These are phyloP conservation scores for Wickerhamiella australiensis DNA, from an alignment of 805 yeast genomes.

Conservation along the genomic window DNA sequence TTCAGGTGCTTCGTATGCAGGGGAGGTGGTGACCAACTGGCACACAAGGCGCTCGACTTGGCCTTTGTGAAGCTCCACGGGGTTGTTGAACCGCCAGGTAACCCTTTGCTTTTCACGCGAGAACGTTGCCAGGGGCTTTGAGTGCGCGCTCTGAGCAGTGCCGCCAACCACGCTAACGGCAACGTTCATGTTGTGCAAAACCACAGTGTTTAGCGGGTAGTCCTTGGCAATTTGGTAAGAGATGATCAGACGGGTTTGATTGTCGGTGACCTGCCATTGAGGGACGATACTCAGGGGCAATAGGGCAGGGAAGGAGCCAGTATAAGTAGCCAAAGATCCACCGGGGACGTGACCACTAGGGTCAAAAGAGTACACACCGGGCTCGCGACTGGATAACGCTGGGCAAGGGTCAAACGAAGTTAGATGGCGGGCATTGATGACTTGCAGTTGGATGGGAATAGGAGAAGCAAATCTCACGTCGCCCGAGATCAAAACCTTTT, in stretches of 20 bases:
- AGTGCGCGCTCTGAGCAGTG: constrained; percentile 53
- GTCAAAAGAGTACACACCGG: constrained; percentile 11
- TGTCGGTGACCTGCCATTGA: constrained; percentile 78
- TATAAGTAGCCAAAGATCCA: constrained; percentile 65
- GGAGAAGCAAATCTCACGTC: constrained; percentile 34
- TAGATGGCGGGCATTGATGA: constrained; percentile 30
- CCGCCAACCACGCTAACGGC: constrained; percentile 54
- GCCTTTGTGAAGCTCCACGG: constrained; percentile 30
- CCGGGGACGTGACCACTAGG: constrained; percentile 8
- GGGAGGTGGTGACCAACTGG: constrained; percentile 65
- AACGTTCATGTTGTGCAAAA: constrained; percentile 47
- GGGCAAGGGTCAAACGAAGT: constrained; percentile 37
- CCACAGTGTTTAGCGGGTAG: constrained; percentile 32
- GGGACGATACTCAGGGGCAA: constrained; percentile 63
- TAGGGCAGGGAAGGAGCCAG: constrained; percentile 36
- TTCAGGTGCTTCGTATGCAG: constrained; percentile 56
- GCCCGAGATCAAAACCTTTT: constrained; percentile 57
- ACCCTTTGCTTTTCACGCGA: constrained; percentile 75
- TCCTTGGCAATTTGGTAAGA: constrained; percentile 47
- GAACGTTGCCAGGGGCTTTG: constrained; percentile 87
- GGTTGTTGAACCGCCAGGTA: constrained; percentile 59
- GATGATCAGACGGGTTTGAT: constrained; percentile 75
- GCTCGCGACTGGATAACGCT: constrained; percentile 10
- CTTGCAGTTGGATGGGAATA: constrained; percentile 17
- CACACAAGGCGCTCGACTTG: constrained; percentile 66